Base-by-base conservation (phyloP, 2,329 filamentous ascomycete genomes). In the Fusarium coicis region DNA sequence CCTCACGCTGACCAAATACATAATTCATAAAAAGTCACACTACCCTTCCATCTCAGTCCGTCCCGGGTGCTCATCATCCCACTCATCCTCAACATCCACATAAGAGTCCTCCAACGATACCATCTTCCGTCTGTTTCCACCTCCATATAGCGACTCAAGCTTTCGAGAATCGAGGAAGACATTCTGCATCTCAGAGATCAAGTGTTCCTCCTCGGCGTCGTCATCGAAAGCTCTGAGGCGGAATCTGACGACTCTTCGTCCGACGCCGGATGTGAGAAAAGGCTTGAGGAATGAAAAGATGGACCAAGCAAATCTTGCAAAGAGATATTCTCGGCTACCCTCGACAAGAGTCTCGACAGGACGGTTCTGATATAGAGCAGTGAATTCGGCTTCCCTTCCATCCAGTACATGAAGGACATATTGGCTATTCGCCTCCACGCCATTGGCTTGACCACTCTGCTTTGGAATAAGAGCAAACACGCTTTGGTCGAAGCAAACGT, bases 21-120 rank as follows among this genome's bases (percentile, higher is more conserved):
- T 30, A 30, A 16, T 16, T 54, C 34, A 21, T 40, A 54, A 54
- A n/a, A 43, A 30, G n/a, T 28, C 15, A n/a, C 40, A 32, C 43
- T 47, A 70, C 19, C 56, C 72, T 44, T 74, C 72, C 72, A 74
- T 74, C 71, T 74, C 72, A 16, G 65, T 73, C 6, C 69, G 40
- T 1, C 63, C 59, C 0, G 56, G 52, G 7, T 72, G 49, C 12
- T 72, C 72, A 21, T 72, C 71, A 16, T 74, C 72, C 72, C 72
- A 74, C 14, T 69, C 71, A 56, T 73, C 72, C 23, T 74, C 72
- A 39, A 73, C 71, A 26, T 74, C 72, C 18, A 73, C 68, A 44
- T 69, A 74, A 16, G 47, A 50, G 10, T 70, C 72, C 40, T 74
- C 71, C 12, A 72, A 15, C 1, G 64, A 68, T 1, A 62, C 44